These are phyloP conservation scores for Novymonas esmeraldas DNA, from an alignment of 208 protist genomes.

Conservation along the genomic window DNA sequence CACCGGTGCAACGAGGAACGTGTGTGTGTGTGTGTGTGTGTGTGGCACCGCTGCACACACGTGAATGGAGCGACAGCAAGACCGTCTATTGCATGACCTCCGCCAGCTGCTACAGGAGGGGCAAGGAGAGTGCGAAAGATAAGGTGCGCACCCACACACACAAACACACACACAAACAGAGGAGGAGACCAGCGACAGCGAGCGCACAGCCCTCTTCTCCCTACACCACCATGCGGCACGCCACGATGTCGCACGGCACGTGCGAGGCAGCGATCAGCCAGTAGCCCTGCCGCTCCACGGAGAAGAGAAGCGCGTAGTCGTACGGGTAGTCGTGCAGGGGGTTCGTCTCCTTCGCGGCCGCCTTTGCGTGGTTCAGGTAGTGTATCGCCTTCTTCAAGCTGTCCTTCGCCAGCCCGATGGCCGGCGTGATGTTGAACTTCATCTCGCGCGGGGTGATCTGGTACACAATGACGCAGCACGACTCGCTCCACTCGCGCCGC, in stretches of 20 bases:
- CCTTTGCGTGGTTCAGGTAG: conserved; percentile 61
- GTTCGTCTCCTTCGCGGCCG: conserved; percentile 68
- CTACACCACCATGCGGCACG: conserved; percentile 65
- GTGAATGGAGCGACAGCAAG: no score
- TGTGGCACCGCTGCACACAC: no score
- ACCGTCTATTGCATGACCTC: no score
- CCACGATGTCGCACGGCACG: conserved; percentile 91
- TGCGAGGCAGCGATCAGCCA: conserved; percentile 88
- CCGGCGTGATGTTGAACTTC: conserved; percentile 84
- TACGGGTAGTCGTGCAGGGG: conserved; percentile 80
- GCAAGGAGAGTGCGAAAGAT: no score
- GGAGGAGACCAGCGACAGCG: neutral
- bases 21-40: no score
- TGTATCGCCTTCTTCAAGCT: conserved; percentile 79
- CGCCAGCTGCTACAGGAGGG: no score
- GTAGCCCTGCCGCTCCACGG: conserved; percentile 81
- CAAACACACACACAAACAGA: neutral
- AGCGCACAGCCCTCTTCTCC: neutral
- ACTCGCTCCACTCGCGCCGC: conserved; percentile 76
- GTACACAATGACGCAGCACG: conserved; percentile 87
- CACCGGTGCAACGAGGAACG: neutral
- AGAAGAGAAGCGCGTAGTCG: conserved; percentile 89
- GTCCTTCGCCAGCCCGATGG: conserved; percentile 74
- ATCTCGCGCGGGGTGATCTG: conserved; percentile 88
- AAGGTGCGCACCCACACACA: neutral